These are phyloP conservation scores for Urostyla sp. DNA, from an alignment of 73 alveolate genomes.

Conservation along the genomic window DNA sequence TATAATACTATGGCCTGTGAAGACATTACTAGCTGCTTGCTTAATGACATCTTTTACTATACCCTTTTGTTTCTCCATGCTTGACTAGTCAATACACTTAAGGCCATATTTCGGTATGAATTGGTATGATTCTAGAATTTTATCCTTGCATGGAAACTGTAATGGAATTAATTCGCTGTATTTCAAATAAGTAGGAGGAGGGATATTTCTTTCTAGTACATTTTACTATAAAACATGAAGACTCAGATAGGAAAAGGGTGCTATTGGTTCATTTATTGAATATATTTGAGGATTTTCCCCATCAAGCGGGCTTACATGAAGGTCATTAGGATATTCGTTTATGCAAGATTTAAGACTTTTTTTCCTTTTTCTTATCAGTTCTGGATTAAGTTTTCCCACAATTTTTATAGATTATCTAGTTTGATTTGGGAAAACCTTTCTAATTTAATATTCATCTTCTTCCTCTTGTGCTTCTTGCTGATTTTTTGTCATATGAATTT, in stretches of 20 bases:
- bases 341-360: not conserved
- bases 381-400: not conserved
- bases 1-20: constrained; percentile 58
- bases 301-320: constrained; percentile 1
- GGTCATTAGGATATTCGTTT: not conserved
- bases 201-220: not conserved
- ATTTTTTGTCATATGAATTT: too few species aligned
- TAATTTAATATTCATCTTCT: too few species aligned
- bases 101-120: constrained; percentile 13
- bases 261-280: not conserved
- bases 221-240: not conserved
- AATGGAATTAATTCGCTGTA: constrained; percentile 11
- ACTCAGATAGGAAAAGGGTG: constrained; percentile 29
- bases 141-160: constrained; percentile 30
- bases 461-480: too few species aligned
- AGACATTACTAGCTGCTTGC: constrained; percentile 53
- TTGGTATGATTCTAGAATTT: constrained; percentile 47
- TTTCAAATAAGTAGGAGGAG: constrained; percentile 37
- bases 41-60: constrained; percentile 57
- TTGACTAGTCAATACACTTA: constrained; percentile 42
- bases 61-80: constrained; percentile 57
- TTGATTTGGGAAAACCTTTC: too few species aligned
- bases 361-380: not conserved
- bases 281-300: not conserved
- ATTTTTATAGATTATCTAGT: too few species aligned